Evolutionary conservation across 768 basidiomycete species (phyloP), one percentile per base, ranked within the genome.

Genomic region (Boletus edulis): DNA sequence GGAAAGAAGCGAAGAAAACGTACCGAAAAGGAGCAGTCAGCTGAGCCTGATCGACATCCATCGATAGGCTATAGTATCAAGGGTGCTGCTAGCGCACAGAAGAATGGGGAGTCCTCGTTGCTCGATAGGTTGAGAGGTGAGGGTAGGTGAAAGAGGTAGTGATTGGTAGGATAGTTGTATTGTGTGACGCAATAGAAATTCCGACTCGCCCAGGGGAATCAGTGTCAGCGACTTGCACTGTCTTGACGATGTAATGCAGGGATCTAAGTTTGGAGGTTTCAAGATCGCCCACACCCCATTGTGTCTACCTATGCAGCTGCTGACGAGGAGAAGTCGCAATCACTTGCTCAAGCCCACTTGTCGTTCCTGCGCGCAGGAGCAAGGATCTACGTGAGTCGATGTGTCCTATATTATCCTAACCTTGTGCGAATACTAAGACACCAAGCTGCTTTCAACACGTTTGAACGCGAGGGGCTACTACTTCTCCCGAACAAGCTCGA

Each of bases 291-390:
- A 78, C 34, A 78, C 80, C 2, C 77, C 84, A 3, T 69, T 89
- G 22, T 22, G 22, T 22, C 22, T 14, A 82, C 85, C 0, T 78
- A 82, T 49, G 78, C 85, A 10, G 70, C 86, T 12, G 68, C 75
- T 14, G 75, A 82, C 31, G 73, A 84, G 38, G 81, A 83, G 0
- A 76, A 78, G 14, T 70, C 74, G 1, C 49, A 54, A 29, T 34
- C 55, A 15, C 75, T 92, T 31, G 56, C 83, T n/a, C 68, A 76
- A 8, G 81, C 82, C 0, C 91, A 92, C 65, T 59, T 80, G 34
- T 73, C 76, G 0, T 93, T 87, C 67, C 66, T 89, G 18, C 71
- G 76, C 11, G 84, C 87, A 9, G 89, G 90, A 0, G 81, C 87
- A 11, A 74, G 77, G 47, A 74, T 75, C 83, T 2, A 89, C 89